Evolutionary conservation across 1,139 yeast genomes (phyloP), one percentile per base, ranked within the genome.

Genomic region (Magnusiomyces ingens): DNA sequence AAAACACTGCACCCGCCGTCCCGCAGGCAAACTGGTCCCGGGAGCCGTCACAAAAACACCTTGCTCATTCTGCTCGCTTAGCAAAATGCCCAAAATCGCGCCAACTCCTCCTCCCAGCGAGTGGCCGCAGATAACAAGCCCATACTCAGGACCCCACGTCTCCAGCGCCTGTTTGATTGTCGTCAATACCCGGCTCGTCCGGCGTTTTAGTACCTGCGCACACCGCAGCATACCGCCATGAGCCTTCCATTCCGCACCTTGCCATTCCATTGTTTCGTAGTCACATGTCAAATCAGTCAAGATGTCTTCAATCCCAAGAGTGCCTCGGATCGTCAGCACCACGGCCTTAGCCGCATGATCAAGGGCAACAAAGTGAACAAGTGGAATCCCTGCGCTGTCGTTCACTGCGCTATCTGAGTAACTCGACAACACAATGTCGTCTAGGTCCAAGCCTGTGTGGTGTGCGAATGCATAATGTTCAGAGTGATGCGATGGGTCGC

Each of bases 51-150:
- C 60, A 58, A 64, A 67, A 10, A 47, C 49, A n/a, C 57, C 64
- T 11, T 54, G 51, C 0, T 46, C 51, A 45, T 10, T 49, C 58
- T 32, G 57, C 42, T 64, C 68, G 5, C 67, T 58, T 1, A 68
- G 52, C 19, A 69, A 57, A 32, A 69, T 62, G n/a, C 66, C 66
- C 41, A 69, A 56, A 21, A 69, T 45, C 0, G 72, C 68, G 0
- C 68, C 71, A 1, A 69, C 71, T 1, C 72, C 71, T 6, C 70
- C 72, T 1, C 72, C 72, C 21, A 69, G 57, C 2, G 72, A 69
- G 55, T 69, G 72, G 3, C 72, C 72, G 40, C 71, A 67, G 6
- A 69, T 58, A 11, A 66, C 63, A 3, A 69, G 56, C 6, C 71
- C 71, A 46, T 67, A 69, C 5, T 61, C 67, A 0, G 62, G 62